Conservation (phyloP, 1,284 basidiomycete genomes). For the Xanthoconium separans region DNA sequence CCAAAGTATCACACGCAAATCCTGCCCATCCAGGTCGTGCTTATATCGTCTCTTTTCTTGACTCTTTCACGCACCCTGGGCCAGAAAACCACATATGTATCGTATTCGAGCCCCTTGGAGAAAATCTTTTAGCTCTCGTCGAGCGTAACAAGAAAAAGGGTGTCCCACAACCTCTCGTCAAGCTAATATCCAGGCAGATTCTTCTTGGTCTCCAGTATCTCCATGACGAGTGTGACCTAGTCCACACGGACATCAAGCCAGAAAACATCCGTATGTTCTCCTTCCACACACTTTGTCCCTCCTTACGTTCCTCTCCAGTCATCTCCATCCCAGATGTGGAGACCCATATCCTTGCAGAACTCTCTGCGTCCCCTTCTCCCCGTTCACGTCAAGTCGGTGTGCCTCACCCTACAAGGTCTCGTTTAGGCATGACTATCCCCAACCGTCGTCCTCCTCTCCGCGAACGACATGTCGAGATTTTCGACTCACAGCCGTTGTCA, state of each 20-base stretch:
- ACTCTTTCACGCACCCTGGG: constrained; percentile 74
- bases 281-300: constrained; percentile 3
- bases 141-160: constrained; percentile 87
- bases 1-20: constrained; percentile 72
- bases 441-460: constrained; percentile 42
- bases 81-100: constrained; percentile 85
- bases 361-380: constrained; percentile 63
- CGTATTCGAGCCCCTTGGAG: constrained; percentile 89
- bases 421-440: constrained; percentile 59
- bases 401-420: constrained; percentile 54
- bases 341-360: constrained; percentile 64
- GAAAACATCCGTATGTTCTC: constrained; percentile 73
- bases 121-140: constrained; percentile 82
- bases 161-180: constrained; percentile 77
- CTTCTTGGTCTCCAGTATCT: constrained; percentile 89
- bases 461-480: constrained; percentile 71
- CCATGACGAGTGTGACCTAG: constrained; percentile 86
- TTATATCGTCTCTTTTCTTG: constrained; percentile 83
- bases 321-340: constrained; percentile 77
- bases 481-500: constrained; percentile 71
- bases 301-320: constrained; percentile 42
- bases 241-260: constrained; percentile 89
- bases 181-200: constrained; percentile 80
- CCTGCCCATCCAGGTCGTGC: constrained; percentile 65
- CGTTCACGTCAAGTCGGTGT: constrained; percentile 70